A percentile compares a stretch with the other conserved stretches of the same genome.
Evolutionary conservation across 108 stramenopile genomes (phyloP).

Genomic region (Hondaea fermentalgiana): DNA sequence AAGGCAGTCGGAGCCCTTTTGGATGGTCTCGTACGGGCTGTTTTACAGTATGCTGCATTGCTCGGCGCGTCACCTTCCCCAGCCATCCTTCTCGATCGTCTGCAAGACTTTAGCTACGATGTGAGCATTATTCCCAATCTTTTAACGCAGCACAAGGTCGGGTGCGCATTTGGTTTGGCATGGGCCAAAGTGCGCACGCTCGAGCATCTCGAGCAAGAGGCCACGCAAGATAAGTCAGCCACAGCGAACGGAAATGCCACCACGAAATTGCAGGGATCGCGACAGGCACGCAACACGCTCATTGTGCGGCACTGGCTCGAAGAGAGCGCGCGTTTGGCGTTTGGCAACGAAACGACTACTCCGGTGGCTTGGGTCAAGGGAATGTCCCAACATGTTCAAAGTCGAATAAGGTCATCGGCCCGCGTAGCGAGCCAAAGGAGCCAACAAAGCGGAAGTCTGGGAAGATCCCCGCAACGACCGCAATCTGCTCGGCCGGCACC

Average conservation of each 20-base stretch:
- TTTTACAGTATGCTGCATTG: neutral
- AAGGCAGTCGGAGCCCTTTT: neutral
- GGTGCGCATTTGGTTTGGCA: neutral
- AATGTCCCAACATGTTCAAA: neutral
- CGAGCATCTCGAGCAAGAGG: neutral
- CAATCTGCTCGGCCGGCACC: neutral
- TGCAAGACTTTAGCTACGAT: neutral
- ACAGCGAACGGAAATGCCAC: no score
- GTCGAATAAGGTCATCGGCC: neutral
- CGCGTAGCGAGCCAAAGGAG: neutral
- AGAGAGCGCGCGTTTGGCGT: neutral
- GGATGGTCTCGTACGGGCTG: neutral
- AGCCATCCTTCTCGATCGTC: neutral
- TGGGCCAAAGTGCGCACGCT: neutral
- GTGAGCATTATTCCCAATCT: neutral
- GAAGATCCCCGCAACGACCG: neutral
- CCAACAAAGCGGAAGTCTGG: neutral
- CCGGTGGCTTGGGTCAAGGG: neutral
- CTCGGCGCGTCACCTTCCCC: neutral
- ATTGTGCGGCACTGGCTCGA: neutral
- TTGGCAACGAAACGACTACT: neutral
- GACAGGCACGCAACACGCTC: neutral
- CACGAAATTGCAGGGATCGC: neutral
- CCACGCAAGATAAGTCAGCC: no score
- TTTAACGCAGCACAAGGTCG: neutral